Percentiles rank a stretch among this genome's conserved stretches.
Conservation (phyloP, 2,329 filamentous ascomycete species). For the Talaromyces sp. region DNA sequence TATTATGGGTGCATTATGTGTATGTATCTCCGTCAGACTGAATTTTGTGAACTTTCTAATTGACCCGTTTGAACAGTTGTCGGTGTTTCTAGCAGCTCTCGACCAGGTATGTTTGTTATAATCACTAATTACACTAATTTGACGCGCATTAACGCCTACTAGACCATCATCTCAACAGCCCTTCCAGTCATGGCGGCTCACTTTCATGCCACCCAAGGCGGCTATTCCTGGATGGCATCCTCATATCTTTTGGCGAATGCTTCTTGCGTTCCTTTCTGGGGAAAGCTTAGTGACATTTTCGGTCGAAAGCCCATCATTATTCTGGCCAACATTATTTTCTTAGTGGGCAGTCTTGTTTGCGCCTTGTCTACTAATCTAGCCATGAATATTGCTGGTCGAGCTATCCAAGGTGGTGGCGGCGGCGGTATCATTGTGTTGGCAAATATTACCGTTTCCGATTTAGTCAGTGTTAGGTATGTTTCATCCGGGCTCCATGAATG, state of each 20-base stretch:
- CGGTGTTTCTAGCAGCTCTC: constrained; percentile 59
- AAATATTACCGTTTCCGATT: constrained; percentile 63
- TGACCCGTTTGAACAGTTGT: constrained; percentile 41
- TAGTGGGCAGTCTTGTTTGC: constrained; percentile 62
- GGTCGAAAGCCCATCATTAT: constrained; percentile 64
- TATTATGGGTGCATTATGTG: constrained; percentile 45
- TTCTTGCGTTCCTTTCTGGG: constrained; percentile 57
- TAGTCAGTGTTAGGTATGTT: constrained; percentile 58
- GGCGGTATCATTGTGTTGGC: constrained; percentile 64
- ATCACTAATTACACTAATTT: background rate
- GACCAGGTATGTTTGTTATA: constrained; percentile 50
- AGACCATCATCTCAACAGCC: constrained; percentile 49
- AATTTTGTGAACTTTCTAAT: background rate
- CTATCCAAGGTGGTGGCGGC: constrained; percentile 63
- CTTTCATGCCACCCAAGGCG: constrained; percentile 44
- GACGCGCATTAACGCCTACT: constrained; percentile 8
- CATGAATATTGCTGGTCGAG: constrained; percentile 62
- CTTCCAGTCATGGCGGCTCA: constrained; percentile 45
- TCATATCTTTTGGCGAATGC: constrained; percentile 49
- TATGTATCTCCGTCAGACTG: constrained; percentile 25
- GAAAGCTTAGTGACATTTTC: constrained; percentile 66
- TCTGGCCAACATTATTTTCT: constrained; percentile 60
- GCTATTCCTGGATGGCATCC: constrained; percentile 51
- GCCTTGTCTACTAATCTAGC: constrained; percentile 58
- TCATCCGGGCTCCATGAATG: background rate